A percentile compares a stretch with the other conserved stretches of the same genome.
Conservation (phyloP, 1,139 yeast species). For the Scheffersomyces quercinus region DNA sequence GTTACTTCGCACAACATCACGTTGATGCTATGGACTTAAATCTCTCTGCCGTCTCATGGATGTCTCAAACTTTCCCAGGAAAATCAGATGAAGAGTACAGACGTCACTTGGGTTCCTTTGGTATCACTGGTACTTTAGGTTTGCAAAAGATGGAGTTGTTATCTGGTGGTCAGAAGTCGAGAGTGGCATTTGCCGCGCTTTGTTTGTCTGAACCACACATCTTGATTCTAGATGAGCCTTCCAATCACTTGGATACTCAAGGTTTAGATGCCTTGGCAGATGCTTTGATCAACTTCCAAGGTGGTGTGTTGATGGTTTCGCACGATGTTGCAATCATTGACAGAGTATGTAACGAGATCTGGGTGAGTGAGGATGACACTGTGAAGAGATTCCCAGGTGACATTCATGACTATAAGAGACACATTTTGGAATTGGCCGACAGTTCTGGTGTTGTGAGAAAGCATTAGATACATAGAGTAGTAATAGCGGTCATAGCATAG, state of each 20-base stretch:
- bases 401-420: constrained; percentile 86
- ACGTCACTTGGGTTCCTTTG: constrained; percentile 94
- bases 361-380: constrained; percentile 88
- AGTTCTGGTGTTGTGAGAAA: constrained; percentile 84
- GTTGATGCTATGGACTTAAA: constrained; percentile 94
- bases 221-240: constrained; percentile 93
- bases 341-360: constrained; percentile 86
- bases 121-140: constrained; percentile 93
- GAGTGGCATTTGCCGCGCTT: constrained; percentile 96
- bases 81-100: constrained; percentile 95
- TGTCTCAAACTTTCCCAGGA: constrained; percentile 89
- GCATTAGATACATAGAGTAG: constrained; percentile 46
- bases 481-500: no score
- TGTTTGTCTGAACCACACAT: constrained; percentile 93
- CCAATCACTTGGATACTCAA: constrained; percentile 96
- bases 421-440: constrained; percentile 76
- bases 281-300: constrained; percentile 83
- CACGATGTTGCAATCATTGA: constrained; percentile 93
- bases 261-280: constrained; percentile 95
- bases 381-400: constrained; percentile 81
- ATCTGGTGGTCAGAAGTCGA: constrained; percentile 97
- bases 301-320: constrained; percentile 96
- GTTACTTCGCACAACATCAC: constrained; percentile 99
- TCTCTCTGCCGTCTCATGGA: constrained; percentile 91
- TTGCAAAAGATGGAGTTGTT: constrained; percentile 85